These are phyloP conservation scores for Aureobasidium leucospermi DNA, from an alignment of 2,329 filamentous ascomycete species.

Conservation along the genomic window DNA sequence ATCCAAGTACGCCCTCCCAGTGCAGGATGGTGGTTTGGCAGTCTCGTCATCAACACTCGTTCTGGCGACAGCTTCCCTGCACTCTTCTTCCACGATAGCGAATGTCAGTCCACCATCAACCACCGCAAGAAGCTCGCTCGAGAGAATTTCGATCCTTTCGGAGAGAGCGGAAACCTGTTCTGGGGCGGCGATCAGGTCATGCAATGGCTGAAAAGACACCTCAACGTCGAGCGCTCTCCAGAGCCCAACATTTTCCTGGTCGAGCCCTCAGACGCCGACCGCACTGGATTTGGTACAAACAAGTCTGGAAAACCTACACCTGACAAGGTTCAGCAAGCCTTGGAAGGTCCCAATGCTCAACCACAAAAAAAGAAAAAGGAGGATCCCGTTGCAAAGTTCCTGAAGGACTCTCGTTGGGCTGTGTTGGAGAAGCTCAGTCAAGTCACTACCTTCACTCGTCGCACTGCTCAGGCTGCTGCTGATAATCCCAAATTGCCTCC, in stretches of 20 bases:
- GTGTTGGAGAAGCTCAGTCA: constrained; percentile 95
- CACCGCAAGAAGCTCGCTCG: constrained; percentile 81
- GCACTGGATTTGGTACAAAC: constrained; percentile 62
- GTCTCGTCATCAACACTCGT: constrained; percentile 83
- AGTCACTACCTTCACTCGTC: constrained; percentile 88
- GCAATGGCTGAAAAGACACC: constrained; percentile 80
- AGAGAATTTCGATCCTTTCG: constrained; percentile 77
- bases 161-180: constrained; percentile 77
- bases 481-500: constrained; percentile 89
- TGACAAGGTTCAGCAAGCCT: constrained; percentile 36
- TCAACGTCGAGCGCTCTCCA: constrained; percentile 71
- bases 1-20: constrained; percentile 85
- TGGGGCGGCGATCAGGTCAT: constrained; percentile 97
- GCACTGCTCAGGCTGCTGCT: constrained; percentile 84
- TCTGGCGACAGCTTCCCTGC: constrained; percentile 91
- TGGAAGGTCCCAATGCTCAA: constrained; percentile 31
- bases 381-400: constrained; percentile 83
- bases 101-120: constrained; percentile 90
- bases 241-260: constrained; percentile 89
- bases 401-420: constrained; percentile 95
- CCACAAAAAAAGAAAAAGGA: constrained; percentile 42
- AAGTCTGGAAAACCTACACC: constrained; percentile 43
- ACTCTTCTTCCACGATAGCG: constrained; percentile 93
- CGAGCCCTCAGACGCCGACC: constrained; percentile 79
- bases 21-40: constrained; percentile 97